Percentiles rank a stretch among this genome's conserved stretches.
These are phyloP conservation scores for Fagopyrum tataricum DNA, from an alignment of 148 eudicot species.

Conservation along the genomic window DNA sequence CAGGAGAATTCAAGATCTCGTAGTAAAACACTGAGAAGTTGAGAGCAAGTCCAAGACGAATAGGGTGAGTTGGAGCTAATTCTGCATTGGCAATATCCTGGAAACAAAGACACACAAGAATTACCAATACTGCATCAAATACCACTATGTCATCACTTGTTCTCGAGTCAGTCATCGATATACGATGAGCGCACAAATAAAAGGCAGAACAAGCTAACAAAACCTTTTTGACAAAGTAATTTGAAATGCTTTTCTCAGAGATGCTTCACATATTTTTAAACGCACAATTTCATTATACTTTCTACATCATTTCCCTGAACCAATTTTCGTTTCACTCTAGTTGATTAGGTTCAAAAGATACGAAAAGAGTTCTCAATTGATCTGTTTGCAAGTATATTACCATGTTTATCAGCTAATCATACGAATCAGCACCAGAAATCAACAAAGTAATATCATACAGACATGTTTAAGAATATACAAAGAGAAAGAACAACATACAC, in stretches of 20 bases:
- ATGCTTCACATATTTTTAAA: not conserved
- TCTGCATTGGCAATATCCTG: slow-evolving; percentile 39
- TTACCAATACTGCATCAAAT: too few species aligned
- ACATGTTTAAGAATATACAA: not conserved
- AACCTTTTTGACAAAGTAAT: not conserved
- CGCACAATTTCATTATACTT: not conserved
- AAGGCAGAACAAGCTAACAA: not conserved
- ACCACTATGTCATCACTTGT: too few species aligned
- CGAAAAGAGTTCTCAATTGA: not conserved
- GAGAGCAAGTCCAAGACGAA: slow-evolving; percentile 47
- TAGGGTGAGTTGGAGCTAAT: slow-evolving; percentile 40
- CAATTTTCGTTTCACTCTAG: too few species aligned
- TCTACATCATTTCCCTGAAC: not conserved
- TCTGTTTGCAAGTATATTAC: not conserved
- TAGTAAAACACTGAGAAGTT: slow-evolving; percentile 51
- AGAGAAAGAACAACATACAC: not conserved
- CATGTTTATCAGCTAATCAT: not conserved
- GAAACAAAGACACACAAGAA: slow-evolving; percentile 3
- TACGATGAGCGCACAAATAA: not conserved
- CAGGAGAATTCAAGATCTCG: slow-evolving; percentile 43
- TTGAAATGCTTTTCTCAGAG: not conserved
- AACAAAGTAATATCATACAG: not conserved
- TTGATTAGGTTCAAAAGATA: too few species aligned
- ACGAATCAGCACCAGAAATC: not conserved
- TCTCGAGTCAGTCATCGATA: not conserved